Base-by-base conservation (phyloP, 257 asterid species). In the Ilex aquifolium region DNA sequence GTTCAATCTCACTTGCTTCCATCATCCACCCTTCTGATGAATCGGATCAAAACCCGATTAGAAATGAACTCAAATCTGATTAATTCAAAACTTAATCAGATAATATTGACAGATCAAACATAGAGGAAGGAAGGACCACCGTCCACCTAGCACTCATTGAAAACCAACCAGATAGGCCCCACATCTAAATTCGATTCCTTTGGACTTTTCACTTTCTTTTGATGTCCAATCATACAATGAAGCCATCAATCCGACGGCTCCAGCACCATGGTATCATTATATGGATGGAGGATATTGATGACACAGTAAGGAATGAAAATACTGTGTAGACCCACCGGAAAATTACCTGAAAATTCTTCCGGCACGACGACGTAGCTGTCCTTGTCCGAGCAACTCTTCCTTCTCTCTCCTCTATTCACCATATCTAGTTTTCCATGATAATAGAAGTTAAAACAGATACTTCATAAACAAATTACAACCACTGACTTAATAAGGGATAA, bases 341-440 rank as follows among this genome's bases (percentile, higher is more conserved):
- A 42, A 31, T 50, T 60, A 90, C 97, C 93, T 54, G 97, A 81
- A 55, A 82, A 72, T 58, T 91, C 97, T 68, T 85, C 96, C 11
- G 95, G 96, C 7, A 91, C 95, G 61, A 91, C 95, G 69, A 69
- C 94, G 70, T 80, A 72, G 48, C 50, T 42, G 10, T 93, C 85
- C 6, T 82, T 90, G 55, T 88, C 96, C 0, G 96, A 82, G 57
- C 89, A 79, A 70, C 95, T 84, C 74, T 86, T 91, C 60, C 94
- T 78, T 65, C 69, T 77, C 14, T 79, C 85, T 9, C 42, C 32
- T 55, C 62, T 70, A 59, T 79, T 75, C 55, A 61, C 61, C 52
- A 42, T 32, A 44, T 52, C 83, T 79, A 71, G 32, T 74, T 56
- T 58, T 49, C 46, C 13, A 56, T 7, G 29, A 62, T 31, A 64